phyloP scores from a whole-genome alignment of 2,329 filamentous ascomycete species.

The Exserohilum turcica region DNA sequence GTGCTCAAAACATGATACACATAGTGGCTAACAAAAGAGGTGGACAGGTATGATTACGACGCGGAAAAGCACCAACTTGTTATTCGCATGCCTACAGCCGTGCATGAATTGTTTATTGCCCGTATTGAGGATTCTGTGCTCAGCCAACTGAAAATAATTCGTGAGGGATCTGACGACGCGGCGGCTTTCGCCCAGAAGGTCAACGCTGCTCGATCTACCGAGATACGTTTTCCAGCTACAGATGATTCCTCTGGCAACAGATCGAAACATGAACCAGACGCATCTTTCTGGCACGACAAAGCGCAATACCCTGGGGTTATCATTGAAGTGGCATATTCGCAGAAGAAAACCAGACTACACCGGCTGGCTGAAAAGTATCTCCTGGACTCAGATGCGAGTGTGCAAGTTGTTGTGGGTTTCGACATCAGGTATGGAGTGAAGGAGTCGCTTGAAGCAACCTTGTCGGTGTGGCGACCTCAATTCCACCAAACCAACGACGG shows the following conservation, averaged over 20 bases:
- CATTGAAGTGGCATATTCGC: conserved; percentile 23
- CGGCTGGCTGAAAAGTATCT: conserved; percentile 27
- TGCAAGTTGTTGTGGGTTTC: conserved; percentile 21
- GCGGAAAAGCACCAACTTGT: conserved; percentile 13
- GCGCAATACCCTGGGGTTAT: conserved; percentile 31
- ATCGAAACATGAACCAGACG: conserved; percentile 30
- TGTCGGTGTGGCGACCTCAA: neutral
- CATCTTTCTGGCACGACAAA: conserved; percentile 27
- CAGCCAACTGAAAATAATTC: conserved; percentile 26
- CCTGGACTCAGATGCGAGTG: conserved; percentile 22
- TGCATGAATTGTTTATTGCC: conserved; percentile 28
- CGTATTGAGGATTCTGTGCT: conserved; percentile 24
- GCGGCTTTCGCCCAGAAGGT: conserved; percentile 31
- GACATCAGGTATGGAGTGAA: conserved; percentile 24
- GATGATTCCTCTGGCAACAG: conserved; percentile 6
- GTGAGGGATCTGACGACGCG: conserved; percentile 14
- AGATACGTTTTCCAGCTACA: conserved; percentile 18
- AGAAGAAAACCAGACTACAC: conserved; percentile 19
- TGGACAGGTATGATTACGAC: conserved; percentile 28
- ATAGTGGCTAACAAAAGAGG: conserved; percentile 10
- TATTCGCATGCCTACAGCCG: conserved; percentile 27
- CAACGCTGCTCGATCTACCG: conserved; percentile 18
- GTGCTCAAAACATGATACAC: conserved; percentile 1
- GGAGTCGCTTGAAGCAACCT: conserved; percentile 17
- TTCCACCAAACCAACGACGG: neutral